Conservation (phyloP, 257 asterid species). For the Cinchona pubescens region DNA sequence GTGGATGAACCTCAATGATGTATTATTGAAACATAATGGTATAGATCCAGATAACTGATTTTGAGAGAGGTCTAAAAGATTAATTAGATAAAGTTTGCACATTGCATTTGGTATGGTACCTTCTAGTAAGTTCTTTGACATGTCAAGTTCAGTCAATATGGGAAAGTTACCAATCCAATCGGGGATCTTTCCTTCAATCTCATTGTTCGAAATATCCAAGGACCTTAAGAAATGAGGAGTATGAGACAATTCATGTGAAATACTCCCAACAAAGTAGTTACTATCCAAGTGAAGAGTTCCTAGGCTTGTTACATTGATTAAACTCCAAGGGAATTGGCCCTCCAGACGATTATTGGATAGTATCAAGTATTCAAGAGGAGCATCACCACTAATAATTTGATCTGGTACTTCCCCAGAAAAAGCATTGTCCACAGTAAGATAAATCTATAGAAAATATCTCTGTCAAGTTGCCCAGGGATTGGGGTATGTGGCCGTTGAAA, state of each 20-base stretch:
- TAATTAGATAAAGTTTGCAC: not conserved
- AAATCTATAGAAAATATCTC: not conserved
- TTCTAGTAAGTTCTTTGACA: not conserved
- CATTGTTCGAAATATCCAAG: slow-evolving; percentile 8
- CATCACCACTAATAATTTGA: not conserved
- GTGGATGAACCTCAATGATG: not conserved
- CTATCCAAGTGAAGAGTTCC: not conserved
- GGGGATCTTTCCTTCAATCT: slow-evolving; percentile 1
- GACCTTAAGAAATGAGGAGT: not conserved
- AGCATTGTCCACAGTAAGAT: slow-evolving; percentile 11
- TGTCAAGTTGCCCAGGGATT: slow-evolving; percentile 13
- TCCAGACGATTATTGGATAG: not conserved
- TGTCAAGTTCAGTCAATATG: not conserved
- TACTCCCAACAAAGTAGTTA: not conserved
- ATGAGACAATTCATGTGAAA: not conserved
- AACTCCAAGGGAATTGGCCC: not conserved
- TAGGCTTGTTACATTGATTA: not conserved
- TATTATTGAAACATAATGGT: slow-evolving; percentile 3
- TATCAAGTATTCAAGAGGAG: not conserved
- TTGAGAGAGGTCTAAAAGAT: slow-evolving; percentile 4
- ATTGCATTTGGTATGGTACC: slow-evolving; percentile 4
- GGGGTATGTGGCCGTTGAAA: slow-evolving; percentile 6
- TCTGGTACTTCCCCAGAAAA: slow-evolving; percentile 6
- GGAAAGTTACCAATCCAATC: slow-evolving; percentile 9
- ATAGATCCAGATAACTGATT: slow-evolving; percentile 10